Evolutionary conservation across 164 flowering plant genomes (phyloP).

Genomic region (Berberis vulgaris): DNA sequence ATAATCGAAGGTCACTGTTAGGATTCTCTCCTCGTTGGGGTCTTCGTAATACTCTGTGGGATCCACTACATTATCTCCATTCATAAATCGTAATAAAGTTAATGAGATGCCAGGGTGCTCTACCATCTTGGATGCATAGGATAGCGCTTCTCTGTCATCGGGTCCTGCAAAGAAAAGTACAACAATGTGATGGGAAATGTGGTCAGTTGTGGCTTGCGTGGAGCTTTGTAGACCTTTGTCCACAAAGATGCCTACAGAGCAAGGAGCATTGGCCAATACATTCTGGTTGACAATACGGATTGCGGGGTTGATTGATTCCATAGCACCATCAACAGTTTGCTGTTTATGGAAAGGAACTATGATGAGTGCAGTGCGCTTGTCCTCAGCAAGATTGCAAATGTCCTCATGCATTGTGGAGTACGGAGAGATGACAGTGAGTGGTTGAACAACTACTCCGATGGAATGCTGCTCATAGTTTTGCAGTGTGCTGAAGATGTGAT

Average conservation of each 20-base stretch:
- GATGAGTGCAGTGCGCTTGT: constrained; percentile 15
- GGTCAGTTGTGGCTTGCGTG: constrained; percentile 3
- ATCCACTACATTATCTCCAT: constrained; percentile 4
- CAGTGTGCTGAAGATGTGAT: constrained; percentile 9
- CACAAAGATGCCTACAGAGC: constrained; percentile 1
- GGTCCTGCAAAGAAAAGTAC: constrained; percentile 15
- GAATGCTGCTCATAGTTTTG: constrained; percentile 10
- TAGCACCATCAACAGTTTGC: constrained; percentile 16
- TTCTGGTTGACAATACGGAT: constrained; percentile 14
- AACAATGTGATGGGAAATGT: constrained; percentile 9
- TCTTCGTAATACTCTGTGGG: not conserved
- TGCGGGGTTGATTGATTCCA: constrained; percentile 17
- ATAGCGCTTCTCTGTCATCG: not conserved
- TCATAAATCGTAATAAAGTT: constrained; percentile 5
- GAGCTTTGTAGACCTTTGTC: constrained; percentile 10
- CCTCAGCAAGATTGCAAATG: constrained; percentile 18
- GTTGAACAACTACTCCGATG: constrained; percentile 6
- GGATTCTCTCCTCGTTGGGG: not conserved
- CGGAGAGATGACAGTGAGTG: constrained; percentile 15
- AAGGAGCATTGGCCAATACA: constrained; percentile 10
- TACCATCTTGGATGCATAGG: constrained; percentile 7
- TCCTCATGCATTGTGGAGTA: not conserved
- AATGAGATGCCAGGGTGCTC: constrained; percentile 10
- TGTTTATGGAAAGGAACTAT: constrained; percentile 21
- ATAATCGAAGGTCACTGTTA: not conserved